phyloP scores from a whole-genome alignment of 1,139 yeast genomes.

The Suhomyces bolitotheri region DNA sequence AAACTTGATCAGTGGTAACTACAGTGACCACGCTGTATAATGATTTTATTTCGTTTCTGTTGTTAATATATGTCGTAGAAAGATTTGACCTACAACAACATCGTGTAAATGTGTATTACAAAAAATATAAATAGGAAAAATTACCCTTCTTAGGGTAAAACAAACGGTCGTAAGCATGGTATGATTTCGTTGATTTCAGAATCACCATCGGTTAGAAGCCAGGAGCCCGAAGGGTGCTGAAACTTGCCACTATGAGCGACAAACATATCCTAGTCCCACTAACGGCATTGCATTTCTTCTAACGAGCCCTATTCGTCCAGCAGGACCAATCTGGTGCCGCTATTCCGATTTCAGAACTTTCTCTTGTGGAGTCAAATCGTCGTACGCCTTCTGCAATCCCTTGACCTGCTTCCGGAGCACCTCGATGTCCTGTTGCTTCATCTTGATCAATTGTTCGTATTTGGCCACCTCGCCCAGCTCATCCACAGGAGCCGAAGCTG shows the following conservation, averaged over 20 bases:
- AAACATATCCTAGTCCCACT: too few relatives aligned
- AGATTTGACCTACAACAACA: not conserved
- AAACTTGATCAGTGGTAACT: constrained; percentile 39
- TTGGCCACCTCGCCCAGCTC: constrained; percentile 35
- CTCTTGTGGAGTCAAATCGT: constrained; percentile 33
- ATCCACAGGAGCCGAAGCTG: constrained; percentile 20
- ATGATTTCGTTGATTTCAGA: too few relatives aligned
- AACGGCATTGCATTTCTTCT: too few relatives aligned
- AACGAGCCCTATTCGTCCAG: too few relatives aligned
- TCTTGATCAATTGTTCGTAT: constrained; percentile 42
- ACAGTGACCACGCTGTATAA: constrained; percentile 29
- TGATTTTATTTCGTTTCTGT: constrained; percentile 4
- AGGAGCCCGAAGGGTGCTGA: too few relatives aligned
- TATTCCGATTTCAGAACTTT: not conserved
- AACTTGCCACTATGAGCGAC: too few relatives aligned
- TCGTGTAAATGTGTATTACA: not conserved
- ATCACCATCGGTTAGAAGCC: too few relatives aligned
- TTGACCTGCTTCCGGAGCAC: constrained; percentile 54
- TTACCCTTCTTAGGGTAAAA: too few relatives aligned
- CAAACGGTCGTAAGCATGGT: too few relatives aligned
- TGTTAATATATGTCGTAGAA: not conserved
- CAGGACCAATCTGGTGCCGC: too few relatives aligned
- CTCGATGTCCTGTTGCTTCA: constrained; percentile 49
- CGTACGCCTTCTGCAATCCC: constrained; percentile 55
- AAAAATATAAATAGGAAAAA: too few relatives aligned